A percentile compares a stretch with the other conserved stretches of the same genome.
Evolutionary conservation across 2,329 filamentous ascomycete species (phyloP).

Genomic region (Diplodia intermedia): DNA sequence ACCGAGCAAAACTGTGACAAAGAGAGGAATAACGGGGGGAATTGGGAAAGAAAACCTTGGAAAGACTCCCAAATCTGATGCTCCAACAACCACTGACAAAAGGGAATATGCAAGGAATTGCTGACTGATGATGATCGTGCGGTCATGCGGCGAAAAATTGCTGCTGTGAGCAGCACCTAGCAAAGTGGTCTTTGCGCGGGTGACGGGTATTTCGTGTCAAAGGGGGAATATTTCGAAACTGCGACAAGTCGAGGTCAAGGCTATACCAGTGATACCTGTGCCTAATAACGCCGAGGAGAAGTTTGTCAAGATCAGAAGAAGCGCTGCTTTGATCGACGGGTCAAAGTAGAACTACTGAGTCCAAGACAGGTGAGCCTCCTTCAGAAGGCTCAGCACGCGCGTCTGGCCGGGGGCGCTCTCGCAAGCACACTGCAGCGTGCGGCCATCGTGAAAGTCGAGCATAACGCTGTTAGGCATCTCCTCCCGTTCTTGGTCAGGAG

Average conservation of each 20-base stretch:
- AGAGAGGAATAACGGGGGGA: constrained; percentile 5
- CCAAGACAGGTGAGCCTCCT: constrained; percentile 24
- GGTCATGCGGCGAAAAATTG: constrained; percentile 21
- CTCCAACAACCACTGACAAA: constrained; percentile 29
- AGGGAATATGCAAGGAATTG: constrained; percentile 31
- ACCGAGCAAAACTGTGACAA: constrained; percentile 3
- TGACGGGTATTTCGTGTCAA: constrained; percentile 28
- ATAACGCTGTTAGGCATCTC: constrained; percentile 87
- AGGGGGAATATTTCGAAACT: constrained; percentile 11
- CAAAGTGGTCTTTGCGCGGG: constrained; percentile 18
- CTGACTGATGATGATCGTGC: constrained; percentile 29
- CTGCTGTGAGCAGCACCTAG: constrained; percentile 8
- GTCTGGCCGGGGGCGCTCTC: constrained; percentile 46
- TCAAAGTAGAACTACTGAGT: not conserved
- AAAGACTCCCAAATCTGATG: constrained; percentile 15
- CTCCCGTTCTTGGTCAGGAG: constrained; percentile 89
- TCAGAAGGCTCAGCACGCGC: constrained; percentile 40
- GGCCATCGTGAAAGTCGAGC: constrained; percentile 67
- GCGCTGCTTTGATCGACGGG: not conserved
- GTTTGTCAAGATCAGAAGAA: not conserved
- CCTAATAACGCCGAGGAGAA: constrained; percentile 1
- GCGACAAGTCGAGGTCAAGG: constrained; percentile 9
- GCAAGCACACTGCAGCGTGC: constrained; percentile 66
- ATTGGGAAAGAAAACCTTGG: constrained; percentile 9
- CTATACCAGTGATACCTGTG: not conserved